phyloP scores from a whole-genome alignment of 805 yeast species.

The Starmerella vitae region DNA sequence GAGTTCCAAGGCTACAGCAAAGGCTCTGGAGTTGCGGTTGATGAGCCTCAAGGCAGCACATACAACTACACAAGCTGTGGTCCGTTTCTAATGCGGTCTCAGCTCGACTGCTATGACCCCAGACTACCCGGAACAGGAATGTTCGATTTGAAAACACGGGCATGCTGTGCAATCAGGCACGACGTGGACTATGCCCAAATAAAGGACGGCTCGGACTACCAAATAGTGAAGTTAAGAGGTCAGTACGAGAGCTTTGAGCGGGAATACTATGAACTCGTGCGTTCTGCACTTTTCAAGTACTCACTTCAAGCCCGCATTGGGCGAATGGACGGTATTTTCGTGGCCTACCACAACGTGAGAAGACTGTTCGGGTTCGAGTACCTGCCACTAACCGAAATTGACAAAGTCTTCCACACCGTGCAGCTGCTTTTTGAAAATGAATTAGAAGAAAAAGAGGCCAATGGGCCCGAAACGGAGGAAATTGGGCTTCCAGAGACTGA shows the following conservation, averaged over 20 bases:
- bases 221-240: slow-evolving; percentile 49
- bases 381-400: slow-evolving; percentile 60
- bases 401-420: slow-evolving; percentile 44
- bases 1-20: slow-evolving; percentile 35
- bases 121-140: slow-evolving; percentile 81
- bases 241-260: slow-evolving; percentile 66
- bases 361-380: slow-evolving; percentile 84
- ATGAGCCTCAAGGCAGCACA: slow-evolving; percentile 17
- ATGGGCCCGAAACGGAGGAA: neutral
- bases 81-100: slow-evolving; percentile 71
- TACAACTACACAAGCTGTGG: slow-evolving; percentile 66
- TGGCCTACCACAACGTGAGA: slow-evolving; percentile 77
- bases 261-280: slow-evolving; percentile 60
- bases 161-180: slow-evolving; percentile 72
- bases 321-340: slow-evolving; percentile 88
- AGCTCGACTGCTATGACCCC: slow-evolving; percentile 67
- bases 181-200: slow-evolving; percentile 53
- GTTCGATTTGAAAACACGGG: slow-evolving; percentile 85
- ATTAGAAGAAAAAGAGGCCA: slow-evolving; percentile 19
- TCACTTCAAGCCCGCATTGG: slow-evolving; percentile 88
- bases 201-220: slow-evolving; percentile 50
- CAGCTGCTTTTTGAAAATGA: slow-evolving; percentile 20
- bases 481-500: slow-evolving; percentile 10
- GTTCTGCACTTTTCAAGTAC: slow-evolving; percentile 70
- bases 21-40: slow-evolving; percentile 1